These are phyloP conservation scores for Secale cereale DNA, from an alignment of 176 grass and related monocot species.

Conservation along the genomic window DNA sequence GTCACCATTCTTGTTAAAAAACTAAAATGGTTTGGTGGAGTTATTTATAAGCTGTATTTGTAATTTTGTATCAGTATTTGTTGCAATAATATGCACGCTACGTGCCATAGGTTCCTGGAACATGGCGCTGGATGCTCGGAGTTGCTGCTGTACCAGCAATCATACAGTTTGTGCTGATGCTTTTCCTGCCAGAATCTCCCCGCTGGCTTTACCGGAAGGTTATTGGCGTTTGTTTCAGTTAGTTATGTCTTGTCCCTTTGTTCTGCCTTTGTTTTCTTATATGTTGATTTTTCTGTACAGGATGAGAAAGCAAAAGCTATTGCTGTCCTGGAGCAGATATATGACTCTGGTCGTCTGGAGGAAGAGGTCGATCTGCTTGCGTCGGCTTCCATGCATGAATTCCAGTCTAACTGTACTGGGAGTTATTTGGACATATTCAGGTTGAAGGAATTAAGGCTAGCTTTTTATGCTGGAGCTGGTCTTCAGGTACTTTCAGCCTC, in stretches of 20 bases:
- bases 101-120: conserved; percentile 76
- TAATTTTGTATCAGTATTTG: not conserved
- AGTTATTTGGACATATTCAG: conserved; percentile 79
- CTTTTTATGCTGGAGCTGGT: conserved; percentile 89
- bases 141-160: conserved; percentile 85
- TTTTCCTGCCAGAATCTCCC: conserved; percentile 93
- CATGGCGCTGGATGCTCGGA: conserved; percentile 99
- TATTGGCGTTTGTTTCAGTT: not conserved
- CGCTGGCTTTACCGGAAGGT: conserved; percentile 98
- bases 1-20: not conserved
- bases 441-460: conserved; percentile 80
- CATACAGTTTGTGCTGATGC: conserved; percentile 82
- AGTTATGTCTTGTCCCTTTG: conserved; percentile 2
- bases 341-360: conserved; percentile 63
- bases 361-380: conserved; percentile 80
- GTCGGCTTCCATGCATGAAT: conserved; percentile 66
- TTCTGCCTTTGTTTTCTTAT: not conserved
- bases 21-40: conserved; percentile 1
- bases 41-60: not conserved
- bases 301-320: conserved; percentile 82
- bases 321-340: conserved; percentile 74
- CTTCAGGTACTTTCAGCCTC: conserved; percentile 64
- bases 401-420: conserved; percentile 41
- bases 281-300: conserved; percentile 43
- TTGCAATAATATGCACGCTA: conserved; percentile 23